A percentile compares a stretch with the other conserved stretches of the same genome.
These are phyloP conservation scores for Diplocarpon mali DNA, from an alignment of 2,329 filamentous ascomycete species.

Conservation along the genomic window DNA sequence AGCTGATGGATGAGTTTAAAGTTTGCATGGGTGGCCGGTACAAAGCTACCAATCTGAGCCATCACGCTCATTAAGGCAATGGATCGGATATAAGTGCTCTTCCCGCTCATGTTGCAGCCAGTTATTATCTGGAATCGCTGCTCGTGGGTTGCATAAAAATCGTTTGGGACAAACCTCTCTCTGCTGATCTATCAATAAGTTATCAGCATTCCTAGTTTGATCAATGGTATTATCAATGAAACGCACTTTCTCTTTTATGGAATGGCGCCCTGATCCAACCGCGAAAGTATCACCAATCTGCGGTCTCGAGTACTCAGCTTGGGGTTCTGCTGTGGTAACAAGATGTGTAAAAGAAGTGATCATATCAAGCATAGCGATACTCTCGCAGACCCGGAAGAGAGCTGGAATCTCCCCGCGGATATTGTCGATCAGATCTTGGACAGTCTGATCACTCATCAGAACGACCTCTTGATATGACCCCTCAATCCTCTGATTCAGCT, in stretches of 20 bases:
- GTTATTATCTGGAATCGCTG: slow-evolving; percentile 87
- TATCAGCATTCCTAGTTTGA: no score
- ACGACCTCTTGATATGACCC: slow-evolving; percentile 79
- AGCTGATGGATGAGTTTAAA: slow-evolving; percentile 73
- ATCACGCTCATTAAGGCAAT: slow-evolving; percentile 80
- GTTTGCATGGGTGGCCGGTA: slow-evolving; percentile 74
- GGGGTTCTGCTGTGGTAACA: slow-evolving; percentile 39
- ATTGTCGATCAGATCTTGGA: slow-evolving; percentile 60
- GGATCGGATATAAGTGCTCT: slow-evolving; percentile 86
- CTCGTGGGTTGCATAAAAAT: slow-evolving; percentile 73
- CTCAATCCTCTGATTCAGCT: slow-evolving; percentile 65
- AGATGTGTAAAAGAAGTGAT: slow-evolving; percentile 65
- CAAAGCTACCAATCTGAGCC: slow-evolving; percentile 86
- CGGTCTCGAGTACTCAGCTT: slow-evolving; percentile 50
- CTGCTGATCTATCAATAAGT: slow-evolving; percentile 39
- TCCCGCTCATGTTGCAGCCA: slow-evolving; percentile 96
- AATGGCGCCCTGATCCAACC: slow-evolving; percentile 56
- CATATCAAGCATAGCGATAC: slow-evolving; percentile 81
- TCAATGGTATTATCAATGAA: neutral
- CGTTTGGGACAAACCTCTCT: slow-evolving; percentile 71
- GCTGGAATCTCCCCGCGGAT: slow-evolving; percentile 60
- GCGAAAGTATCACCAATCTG: slow-evolving; percentile 52
- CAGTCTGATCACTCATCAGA: slow-evolving; percentile 65
- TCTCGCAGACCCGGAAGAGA: slow-evolving; percentile 78
- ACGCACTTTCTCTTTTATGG: slow-evolving; percentile 53